Evolutionary conservation across 768 basidiomycete species (phyloP).

Genomic region (Mycena maculata): DNA sequence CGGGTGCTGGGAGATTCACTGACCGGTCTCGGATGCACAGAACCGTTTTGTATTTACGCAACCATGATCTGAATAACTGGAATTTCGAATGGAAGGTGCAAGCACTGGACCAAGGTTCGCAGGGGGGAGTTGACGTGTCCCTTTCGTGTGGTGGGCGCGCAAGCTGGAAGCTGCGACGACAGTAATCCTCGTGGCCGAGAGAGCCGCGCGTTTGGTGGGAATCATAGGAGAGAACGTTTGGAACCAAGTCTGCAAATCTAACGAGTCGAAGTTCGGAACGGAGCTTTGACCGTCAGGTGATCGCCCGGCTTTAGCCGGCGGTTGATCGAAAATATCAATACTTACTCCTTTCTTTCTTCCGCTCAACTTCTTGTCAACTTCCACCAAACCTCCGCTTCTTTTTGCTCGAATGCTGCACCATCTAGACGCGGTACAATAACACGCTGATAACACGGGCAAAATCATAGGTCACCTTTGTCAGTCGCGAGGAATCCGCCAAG

Average conservation of each 20-base stretch:
- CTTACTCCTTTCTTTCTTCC: too few species aligned
- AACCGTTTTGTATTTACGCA: constrained; percentile 1
- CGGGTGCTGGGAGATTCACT: constrained; percentile 23
- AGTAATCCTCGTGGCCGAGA: constrained; percentile 40
- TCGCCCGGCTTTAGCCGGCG: neutral
- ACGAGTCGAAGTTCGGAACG: too few species aligned
- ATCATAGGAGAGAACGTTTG: constrained; percentile 43
- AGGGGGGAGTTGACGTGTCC: constrained; percentile 22
- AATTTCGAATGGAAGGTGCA: constrained; percentile 16
- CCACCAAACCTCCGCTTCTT: too few species aligned
- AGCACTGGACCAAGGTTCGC: neutral
- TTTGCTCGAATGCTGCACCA: too few species aligned
- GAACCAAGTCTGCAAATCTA: too few species aligned
- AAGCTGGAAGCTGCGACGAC: constrained; percentile 31
- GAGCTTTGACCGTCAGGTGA: constrained; percentile 12
- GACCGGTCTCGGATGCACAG: constrained; percentile 48
- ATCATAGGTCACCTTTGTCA: too few species aligned
- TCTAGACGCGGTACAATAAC: too few species aligned
- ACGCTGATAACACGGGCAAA: too few species aligned
- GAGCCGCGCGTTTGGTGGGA: constrained; percentile 50
- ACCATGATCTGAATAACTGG: constrained; percentile 9
- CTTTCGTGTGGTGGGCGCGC: constrained; percentile 12
- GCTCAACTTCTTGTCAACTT: too few species aligned
- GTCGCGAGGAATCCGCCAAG: too few species aligned
- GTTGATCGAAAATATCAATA: too few species aligned